Base-by-base conservation (phyloP, 371 early-diverging fungal species). In the Caulochytrium protostelioides region DNA sequence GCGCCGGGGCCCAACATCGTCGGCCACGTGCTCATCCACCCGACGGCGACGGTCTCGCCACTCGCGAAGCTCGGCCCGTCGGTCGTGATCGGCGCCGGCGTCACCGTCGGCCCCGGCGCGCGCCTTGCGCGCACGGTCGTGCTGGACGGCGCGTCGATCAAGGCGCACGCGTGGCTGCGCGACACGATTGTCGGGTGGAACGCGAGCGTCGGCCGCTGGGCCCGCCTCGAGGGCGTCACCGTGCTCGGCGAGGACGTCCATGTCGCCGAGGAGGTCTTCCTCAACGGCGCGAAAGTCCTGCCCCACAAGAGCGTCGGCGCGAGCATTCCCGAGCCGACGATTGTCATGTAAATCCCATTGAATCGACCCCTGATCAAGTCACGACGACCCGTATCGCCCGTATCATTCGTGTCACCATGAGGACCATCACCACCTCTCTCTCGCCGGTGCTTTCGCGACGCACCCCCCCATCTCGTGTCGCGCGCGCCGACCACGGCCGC, bases 281-380 rank as follows among this genome's bases (percentile, higher is more conserved):
- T 90, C 44, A 91, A 91, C 55, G 92, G 92, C 35, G 92, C 80
- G 15, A 71, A 70, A 13, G 79, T 92, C 26, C 59, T 92, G 35
- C 92, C 92, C 35, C 89, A 92, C 68, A 92, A 62, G 40, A 41
- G 35, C 21, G 54, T 90, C 41, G 65, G 70, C 37, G 41, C 64
- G 25, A 83, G 79, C 47, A 75, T 91, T 47, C 74, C 84, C 38
- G 89, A 89, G 54, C 90, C 91, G 22, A 70, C 71, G 47, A 89
- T 91, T 46, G 74, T 91, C 52, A 87, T 91, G 91, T 91, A 77
- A n/a, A n/a, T n/a, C n/a, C n/a, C n/a, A n/a, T n/a, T n/a, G n/a
- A n/a, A n/a, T n/a, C n/a, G n/a, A n/a, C n/a, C n/a, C n/a, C n/a
- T n/a, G n/a, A n/a, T n/a, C n/a, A n/a, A n/a, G n/a, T n/a, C n/a